phyloP scores from a whole-genome alignment of 352 stramenopile genomes.

The Phytophthora syringae region DNA sequence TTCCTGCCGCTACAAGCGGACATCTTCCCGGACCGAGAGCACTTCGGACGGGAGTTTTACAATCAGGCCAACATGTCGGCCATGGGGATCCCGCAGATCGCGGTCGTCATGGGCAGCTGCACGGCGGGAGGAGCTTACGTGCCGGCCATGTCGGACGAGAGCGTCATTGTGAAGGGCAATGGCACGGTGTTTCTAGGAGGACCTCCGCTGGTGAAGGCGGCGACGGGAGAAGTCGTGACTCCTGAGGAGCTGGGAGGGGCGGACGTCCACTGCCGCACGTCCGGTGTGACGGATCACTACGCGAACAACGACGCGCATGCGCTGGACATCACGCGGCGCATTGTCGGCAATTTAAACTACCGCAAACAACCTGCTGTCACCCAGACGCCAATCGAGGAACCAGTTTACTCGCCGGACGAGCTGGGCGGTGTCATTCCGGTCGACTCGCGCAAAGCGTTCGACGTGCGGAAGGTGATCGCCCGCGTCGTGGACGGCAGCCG shows the following conservation, averaged over 20 bases:
- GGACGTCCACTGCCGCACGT: constrained; percentile 91
- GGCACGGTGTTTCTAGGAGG: constrained; percentile 98
- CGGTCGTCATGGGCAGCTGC: constrained; percentile 97
- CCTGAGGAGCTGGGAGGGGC: constrained; percentile 96
- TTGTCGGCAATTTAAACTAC: constrained; percentile 93
- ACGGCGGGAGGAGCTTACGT: constrained; percentile 97
- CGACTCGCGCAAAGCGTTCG: constrained; percentile 95
- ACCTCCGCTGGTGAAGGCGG: constrained; percentile 97
- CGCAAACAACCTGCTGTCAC: constrained; percentile 43
- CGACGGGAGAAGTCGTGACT: constrained; percentile 96
- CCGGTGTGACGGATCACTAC: constrained; percentile 97
- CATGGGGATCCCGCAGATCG: constrained; percentile 95
- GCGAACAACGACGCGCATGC: constrained; percentile 96
- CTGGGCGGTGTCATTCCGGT: constrained; percentile 94
- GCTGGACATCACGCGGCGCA: constrained; percentile 90
- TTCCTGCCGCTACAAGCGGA: constrained; percentile 96
- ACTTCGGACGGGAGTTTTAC: constrained; percentile 99
- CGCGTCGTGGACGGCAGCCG: constrained; percentile 96
- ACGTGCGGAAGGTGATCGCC: constrained; percentile 96
- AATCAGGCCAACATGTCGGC: constrained; percentile 98
- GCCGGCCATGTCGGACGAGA: constrained; percentile 98
- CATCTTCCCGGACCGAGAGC: constrained; percentile 97
- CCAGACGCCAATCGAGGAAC: constrained; percentile 90
- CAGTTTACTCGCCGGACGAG: constrained; percentile 92
- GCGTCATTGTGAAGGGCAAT: constrained; percentile 96